A percentile compares a stretch with the other conserved stretches of the same genome.
These are phyloP conservation scores for Podochytrium sp. DNA, from an alignment of 192 early-diverging fungal species.

Conservation along the genomic window DNA sequence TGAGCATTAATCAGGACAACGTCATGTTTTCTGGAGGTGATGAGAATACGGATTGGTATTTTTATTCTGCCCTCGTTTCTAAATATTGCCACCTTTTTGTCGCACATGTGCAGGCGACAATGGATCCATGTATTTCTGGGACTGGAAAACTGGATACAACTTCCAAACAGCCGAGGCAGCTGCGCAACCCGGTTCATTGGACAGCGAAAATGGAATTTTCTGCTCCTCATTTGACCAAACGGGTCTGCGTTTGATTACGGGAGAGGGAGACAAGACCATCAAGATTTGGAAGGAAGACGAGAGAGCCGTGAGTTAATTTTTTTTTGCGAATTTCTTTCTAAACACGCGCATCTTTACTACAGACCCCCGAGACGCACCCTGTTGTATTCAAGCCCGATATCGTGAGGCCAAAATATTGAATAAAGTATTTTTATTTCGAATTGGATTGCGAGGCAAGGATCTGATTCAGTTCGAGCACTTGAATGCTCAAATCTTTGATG, in stretches of 20 bases:
- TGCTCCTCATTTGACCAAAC: slow-evolving; percentile 94
- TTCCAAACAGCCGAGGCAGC: slow-evolving; percentile 89
- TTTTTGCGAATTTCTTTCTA: no score
- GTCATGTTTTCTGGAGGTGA: slow-evolving; percentile 93
- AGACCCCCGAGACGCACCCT: slow-evolving; percentile 56
- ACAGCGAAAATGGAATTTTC: slow-evolving; percentile 95
- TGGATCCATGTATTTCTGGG: slow-evolving; percentile 96
- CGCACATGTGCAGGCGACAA: slow-evolving; percentile 88
- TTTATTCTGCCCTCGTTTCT: not conserved
- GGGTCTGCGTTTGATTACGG: slow-evolving; percentile 92
- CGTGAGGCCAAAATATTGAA: slow-evolving; percentile 26
- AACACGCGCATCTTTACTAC: not conserved
- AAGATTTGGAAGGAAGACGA: slow-evolving; percentile 96
- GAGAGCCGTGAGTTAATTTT: slow-evolving; percentile 59
- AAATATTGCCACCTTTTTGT: not conserved
- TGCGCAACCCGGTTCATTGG: slow-evolving; percentile 94
- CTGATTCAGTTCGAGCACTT: slow-evolving; percentile 18
- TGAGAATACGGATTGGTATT: not conserved
- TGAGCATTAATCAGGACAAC: slow-evolving; percentile 87
- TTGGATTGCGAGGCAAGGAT: not conserved
- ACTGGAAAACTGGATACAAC: slow-evolving; percentile 94
- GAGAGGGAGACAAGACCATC: slow-evolving; percentile 99
- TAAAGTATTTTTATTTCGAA: not conserved
- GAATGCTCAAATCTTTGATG: slow-evolving; percentile 23
- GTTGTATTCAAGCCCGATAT: slow-evolving; percentile 46